Base-by-base conservation (phyloP, 2,329 filamentous ascomycete species). In the Camillea tinctor region DNA sequence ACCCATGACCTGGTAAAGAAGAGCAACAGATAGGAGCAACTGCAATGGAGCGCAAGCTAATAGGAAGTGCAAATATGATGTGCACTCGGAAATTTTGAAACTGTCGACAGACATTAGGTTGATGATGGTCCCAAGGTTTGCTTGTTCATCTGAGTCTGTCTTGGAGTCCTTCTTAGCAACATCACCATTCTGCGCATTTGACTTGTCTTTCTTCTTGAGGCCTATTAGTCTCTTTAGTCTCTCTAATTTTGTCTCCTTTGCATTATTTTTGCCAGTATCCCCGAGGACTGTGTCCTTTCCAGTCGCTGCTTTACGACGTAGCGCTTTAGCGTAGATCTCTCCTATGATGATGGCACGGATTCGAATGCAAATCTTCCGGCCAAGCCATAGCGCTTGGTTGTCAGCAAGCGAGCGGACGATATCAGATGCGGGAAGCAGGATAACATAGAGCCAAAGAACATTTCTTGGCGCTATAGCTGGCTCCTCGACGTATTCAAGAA, bases 51-150 rank as follows among this genome's bases (percentile, higher is more conserved):
- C 93, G 62, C 90, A 88, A 0, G 93, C 94, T 81, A 94, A 90
- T n/a, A 99, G 81, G 76, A 96, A 99, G 76, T 99, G 95, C 30
- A 99, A 80, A 73, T 99, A 99, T 0, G 94, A 91, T 44, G 92
- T 95, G 60, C 97, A 89, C 73, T 99, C 95, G 63, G 92, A 91
- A 58, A 99, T 92, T 78, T 99, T 99, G 86, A 98, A 98, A 53
- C 94, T 97, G 79, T 99, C 96, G 49, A 99, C 96, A 11, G 95
- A 96, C 95, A 99, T 99, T 66, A 99, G 81, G 75, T 98, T 99
- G 80, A 99, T 99, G 71, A 99, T 97, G n/a, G 95, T 96, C 64
- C 96, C 95, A 55, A 96, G 84, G 62, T 95, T 97, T 48, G 93
- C 94, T 77, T 96, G 92, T 60, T 89, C 84, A 63, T 92, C 88